Percentiles rank a stretch among this genome's conserved stretches.
phyloP scores from a whole-genome alignment of 202 grass and related monocot species.

The Dendrocalamus latiflorus region DNA sequence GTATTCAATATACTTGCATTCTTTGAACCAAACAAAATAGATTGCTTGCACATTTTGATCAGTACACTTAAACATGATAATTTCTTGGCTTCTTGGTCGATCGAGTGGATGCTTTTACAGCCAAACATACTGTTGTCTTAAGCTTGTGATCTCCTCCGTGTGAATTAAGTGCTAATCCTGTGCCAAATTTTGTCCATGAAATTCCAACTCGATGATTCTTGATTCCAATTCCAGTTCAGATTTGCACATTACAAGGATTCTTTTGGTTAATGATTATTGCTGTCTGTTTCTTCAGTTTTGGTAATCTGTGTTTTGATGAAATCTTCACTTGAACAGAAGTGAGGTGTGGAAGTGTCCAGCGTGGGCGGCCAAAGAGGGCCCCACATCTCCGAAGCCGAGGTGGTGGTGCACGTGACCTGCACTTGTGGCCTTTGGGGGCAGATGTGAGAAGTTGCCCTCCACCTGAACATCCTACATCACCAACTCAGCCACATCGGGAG shows the following conservation, averaged over 20 bases:
- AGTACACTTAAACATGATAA: background rate
- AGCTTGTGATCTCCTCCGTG: background rate
- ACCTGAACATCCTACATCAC: too few relatives aligned
- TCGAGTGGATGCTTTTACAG: background rate
- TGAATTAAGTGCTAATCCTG: background rate
- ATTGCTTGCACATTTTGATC: background rate
- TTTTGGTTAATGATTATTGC: background rate
- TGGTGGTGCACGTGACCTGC: constrained; percentile 19
- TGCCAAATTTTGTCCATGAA: background rate
- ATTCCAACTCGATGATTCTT: background rate
- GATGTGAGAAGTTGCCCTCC: too few relatives aligned
- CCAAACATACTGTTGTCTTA: background rate
- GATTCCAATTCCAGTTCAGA: background rate
- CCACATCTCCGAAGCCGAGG: background rate
- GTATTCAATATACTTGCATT: background rate
- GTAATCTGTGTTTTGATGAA: background rate
- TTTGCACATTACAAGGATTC: background rate
- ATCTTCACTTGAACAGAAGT: constrained; percentile 9
- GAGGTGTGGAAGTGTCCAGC: background rate
- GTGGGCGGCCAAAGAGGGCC: background rate
- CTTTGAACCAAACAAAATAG: background rate
- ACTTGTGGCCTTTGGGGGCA: background rate
- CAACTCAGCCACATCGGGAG: too few relatives aligned
- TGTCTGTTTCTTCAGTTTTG: background rate
- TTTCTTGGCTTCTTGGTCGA: background rate